Percentiles rank a stretch among this genome's conserved stretches.
phyloP scores from a whole-genome alignment of 2,329 filamentous ascomycete species.

The Fusarium miscanthi region DNA sequence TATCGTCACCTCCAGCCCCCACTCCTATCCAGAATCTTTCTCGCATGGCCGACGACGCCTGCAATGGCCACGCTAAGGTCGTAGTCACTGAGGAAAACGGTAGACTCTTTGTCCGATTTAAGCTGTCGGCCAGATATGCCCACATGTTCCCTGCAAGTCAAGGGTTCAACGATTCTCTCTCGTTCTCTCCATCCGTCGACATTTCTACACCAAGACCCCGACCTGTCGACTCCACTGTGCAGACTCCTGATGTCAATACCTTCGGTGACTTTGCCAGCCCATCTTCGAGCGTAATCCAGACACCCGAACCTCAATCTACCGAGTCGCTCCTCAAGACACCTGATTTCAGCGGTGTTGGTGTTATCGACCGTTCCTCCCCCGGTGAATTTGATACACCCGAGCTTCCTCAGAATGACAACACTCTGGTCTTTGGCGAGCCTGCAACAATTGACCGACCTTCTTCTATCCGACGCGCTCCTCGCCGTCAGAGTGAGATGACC shows the following conservation, averaged over 20 bases:
- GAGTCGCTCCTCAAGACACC: conserved; percentile 11
- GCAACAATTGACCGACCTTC: background rate
- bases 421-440: conserved; percentile 5
- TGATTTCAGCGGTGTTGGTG: conserved; percentile 5
- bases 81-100: conserved; percentile 44
- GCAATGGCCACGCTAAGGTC: conserved; percentile 48
- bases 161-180: conserved; percentile 43
- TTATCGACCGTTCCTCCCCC: background rate
- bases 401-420: conserved; percentile 13
- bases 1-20: conserved; percentile 27
- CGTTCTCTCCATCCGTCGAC: background rate
- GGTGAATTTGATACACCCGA: conserved; percentile 15
- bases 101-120: conserved; percentile 53
- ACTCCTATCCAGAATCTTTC: conserved; percentile 43
- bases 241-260: conserved; percentile 12
- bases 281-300: background rate
- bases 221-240: background rate
- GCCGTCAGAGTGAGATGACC: conserved; percentile 11
- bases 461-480: background rate
- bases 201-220: background rate
- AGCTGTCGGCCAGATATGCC: conserved; percentile 49
- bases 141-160: conserved; percentile 47
- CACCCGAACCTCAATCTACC: conserved; percentile 7
- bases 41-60: conserved; percentile 42
- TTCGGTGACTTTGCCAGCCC: background rate